Percentiles rank a stretch among this genome's conserved stretches.
phyloP scores from a whole-genome alignment of 306 rosid species.

The Vicia faba region DNA sequence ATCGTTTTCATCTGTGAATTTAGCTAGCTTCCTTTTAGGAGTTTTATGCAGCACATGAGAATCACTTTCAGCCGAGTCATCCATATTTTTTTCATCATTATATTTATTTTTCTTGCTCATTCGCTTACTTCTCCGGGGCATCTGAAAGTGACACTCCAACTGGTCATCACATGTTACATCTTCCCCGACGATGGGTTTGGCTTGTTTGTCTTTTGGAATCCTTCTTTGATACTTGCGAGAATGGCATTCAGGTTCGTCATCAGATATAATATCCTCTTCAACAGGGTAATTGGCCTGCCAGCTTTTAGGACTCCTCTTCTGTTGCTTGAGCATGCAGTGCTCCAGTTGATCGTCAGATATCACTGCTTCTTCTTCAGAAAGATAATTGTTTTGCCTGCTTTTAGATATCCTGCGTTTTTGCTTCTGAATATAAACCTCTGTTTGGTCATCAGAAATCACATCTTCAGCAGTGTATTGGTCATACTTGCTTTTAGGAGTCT shows the following conservation, averaged over 20 bases:
- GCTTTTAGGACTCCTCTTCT: constrained; percentile 53
- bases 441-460: constrained; percentile 35
- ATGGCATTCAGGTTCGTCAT: constrained; percentile 40
- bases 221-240: constrained; percentile 36
- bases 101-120: constrained; percentile 40
- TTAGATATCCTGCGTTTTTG: constrained; percentile 35
- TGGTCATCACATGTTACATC: constrained; percentile 48
- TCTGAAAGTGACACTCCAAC: constrained; percentile 36
- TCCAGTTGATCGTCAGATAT: constrained; percentile 50
- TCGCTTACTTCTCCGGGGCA: constrained; percentile 41
- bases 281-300: constrained; percentile 49
- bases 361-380: constrained; percentile 32
- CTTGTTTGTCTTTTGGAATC: constrained; percentile 37
- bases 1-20: constrained; percentile 51
- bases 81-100: constrained; percentile 32
- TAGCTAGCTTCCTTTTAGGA: constrained; percentile 60
- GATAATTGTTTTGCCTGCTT: constrained; percentile 35
- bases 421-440: constrained; percentile 38
- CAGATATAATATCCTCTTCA: constrained; percentile 38
- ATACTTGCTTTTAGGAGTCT: constrained; percentile 34
- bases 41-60: constrained; percentile 48
- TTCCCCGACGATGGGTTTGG: constrained; percentile 35
- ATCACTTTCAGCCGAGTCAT: constrained; percentile 40
- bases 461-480: constrained; percentile 29
- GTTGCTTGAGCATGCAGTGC: constrained; percentile 41